Evolutionary conservation across 305 asterid species (phyloP), one percentile per base, ranked within the genome.

Genomic region (Solanum hybrid): DNA sequence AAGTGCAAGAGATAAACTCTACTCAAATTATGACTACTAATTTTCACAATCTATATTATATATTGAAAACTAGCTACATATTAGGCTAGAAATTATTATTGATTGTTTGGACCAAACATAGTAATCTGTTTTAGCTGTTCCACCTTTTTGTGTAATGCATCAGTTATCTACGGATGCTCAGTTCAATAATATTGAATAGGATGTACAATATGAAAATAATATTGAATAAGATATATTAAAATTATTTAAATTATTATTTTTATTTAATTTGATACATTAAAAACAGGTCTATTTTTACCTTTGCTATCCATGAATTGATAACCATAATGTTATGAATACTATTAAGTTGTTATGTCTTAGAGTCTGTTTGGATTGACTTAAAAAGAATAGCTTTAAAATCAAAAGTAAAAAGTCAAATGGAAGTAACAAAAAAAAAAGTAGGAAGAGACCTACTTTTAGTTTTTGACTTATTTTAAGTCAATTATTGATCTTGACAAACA

Each of bases 361-460:
- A 51, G 1, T 5, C 0, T 14, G 3, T 12, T 42, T 42, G 16
- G 2, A 11, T 14, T 46, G 7, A 14, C 22, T 46, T 46, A 14
- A 14, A 46, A 46, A 42, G 2, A 14, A 16, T 5, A 14, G 0
- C 6, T 46, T 46, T 14, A 51, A 1, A 5, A 0, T 51, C 0
- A 51, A 46, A 46, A 46, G 2, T 14, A 46, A 14, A 46, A 46
- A 14, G 7, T 14, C 7, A 14, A 46, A 46, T 2, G 2, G 7
- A 51, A 16, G 0, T 51, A n/a, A n/a, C 0, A 51, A 51, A 51
- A 16, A 51, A 51, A 51, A 5, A 16, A 51, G 0, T 51, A 51
- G 0, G 3, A 17, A 0, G 1, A 2, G 0, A 51, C 1, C 0
- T 16, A 51, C 3, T 51, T 51, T 5, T 16, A 5, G 0, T 51